Conservation (phyloP, 2,329 filamentous ascomycete genomes). For the Diaporthe longicolla region DNA sequence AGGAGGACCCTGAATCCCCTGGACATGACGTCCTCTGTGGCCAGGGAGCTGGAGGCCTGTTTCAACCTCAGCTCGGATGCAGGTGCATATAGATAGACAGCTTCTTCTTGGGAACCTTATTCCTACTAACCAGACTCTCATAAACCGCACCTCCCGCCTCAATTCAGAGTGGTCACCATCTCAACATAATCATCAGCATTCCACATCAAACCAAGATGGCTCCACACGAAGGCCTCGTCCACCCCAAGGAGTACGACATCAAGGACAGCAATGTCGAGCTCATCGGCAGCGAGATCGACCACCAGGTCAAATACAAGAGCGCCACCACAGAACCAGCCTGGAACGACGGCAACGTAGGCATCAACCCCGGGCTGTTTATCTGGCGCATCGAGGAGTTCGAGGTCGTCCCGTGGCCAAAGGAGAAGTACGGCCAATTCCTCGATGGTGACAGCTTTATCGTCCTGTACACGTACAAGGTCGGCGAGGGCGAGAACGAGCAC, state of each 20-base stretch:
- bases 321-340: slow-evolving; percentile 76
- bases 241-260: slow-evolving; percentile 75
- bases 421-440: slow-evolving; percentile 72
- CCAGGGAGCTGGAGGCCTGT: slow-evolving; percentile 36
- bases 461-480: slow-evolving; percentile 70
- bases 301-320: slow-evolving; percentile 77
- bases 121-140: not conserved
- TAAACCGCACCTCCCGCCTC: not conserved
- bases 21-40: slow-evolving; percentile 40
- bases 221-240: slow-evolving; percentile 73
- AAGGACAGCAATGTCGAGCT: slow-evolving; percentile 78
- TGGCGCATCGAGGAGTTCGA: slow-evolving; percentile 79
- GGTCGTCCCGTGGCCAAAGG: slow-evolving; percentile 72
- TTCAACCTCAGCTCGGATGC: slow-evolving; percentile 37
- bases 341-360: slow-evolving; percentile 70
- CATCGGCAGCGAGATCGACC: slow-evolving; percentile 74
- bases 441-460: slow-evolving; percentile 79
- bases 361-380: slow-evolving; percentile 67
- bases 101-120: not conserved
- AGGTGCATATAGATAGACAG: slow-evolving; percentile 28
- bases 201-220: slow-evolving; percentile 61
- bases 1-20: slow-evolving; percentile 37
- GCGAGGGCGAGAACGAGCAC: slow-evolving; percentile 52
- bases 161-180: not conserved
- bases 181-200: not conserved